phyloP scores from a whole-genome alignment of 495 filamentous ascomycete genomes.

The Talaromyces trachyspermus region DNA sequence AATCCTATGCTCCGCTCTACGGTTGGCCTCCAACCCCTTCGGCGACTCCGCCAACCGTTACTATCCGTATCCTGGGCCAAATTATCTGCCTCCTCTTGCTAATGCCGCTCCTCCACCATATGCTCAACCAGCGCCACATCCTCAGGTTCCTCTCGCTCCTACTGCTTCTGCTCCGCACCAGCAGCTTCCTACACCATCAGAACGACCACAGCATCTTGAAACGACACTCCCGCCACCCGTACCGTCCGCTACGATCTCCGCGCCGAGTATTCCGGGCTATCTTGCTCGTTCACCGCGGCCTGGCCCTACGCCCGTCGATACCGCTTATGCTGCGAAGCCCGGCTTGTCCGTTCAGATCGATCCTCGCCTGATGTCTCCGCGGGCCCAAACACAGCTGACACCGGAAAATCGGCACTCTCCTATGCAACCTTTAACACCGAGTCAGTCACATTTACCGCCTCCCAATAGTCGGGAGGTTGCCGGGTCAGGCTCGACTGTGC shows the following conservation, averaged over 20 bases:
- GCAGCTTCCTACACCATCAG: slow-evolving; percentile 22
- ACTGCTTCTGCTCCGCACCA: slow-evolving; percentile 14
- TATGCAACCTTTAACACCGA: slow-evolving; percentile 25
- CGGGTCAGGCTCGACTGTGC: slow-evolving; percentile 34
- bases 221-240: slow-evolving; percentile 18
- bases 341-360: slow-evolving; percentile 13
- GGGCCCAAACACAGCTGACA: slow-evolving; percentile 18
- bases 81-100: slow-evolving; percentile 22
- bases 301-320: slow-evolving; percentile 21
- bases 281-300: slow-evolving; percentile 31
- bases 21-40: slow-evolving; percentile 61
- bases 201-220: slow-evolving; percentile 29
- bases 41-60: slow-evolving; percentile 34
- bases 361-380: slow-evolving; percentile 33
- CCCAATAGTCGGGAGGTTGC: slow-evolving; percentile 16
- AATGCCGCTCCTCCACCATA: slow-evolving; percentile 16
- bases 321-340: slow-evolving; percentile 19
- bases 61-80: slow-evolving; percentile 19
- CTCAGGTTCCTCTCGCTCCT: slow-evolving; percentile 19
- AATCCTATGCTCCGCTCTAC: slow-evolving; percentile 43
- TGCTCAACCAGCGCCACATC: slow-evolving; percentile 17
- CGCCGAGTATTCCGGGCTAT: slow-evolving; percentile 16
- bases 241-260: slow-evolving; percentile 15
- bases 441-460: slow-evolving; percentile 13
- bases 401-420: slow-evolving; percentile 21